phyloP scores from a whole-genome alignment of 495 filamentous ascomycete genomes.

The Aspergillus homomorphus region DNA sequence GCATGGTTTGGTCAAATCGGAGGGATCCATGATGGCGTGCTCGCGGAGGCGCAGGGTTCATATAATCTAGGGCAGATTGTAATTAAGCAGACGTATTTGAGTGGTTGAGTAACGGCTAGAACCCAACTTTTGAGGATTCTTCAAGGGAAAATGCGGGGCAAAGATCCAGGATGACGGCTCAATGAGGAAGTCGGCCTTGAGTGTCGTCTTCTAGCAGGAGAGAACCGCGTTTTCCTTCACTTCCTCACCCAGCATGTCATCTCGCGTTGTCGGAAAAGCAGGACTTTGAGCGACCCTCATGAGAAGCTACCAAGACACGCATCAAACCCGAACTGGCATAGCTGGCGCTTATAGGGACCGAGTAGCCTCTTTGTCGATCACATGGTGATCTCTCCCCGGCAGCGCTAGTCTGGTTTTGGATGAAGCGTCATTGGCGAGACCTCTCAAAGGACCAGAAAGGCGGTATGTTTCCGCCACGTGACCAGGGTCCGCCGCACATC shows the following conservation, averaged over 20 bases:
- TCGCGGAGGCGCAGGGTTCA: conserved; percentile 22
- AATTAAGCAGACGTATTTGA: not conserved
- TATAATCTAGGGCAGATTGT: not conserved
- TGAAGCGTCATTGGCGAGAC: conserved; percentile 5
- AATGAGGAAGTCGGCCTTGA: not conserved
- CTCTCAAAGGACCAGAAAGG: not conserved
- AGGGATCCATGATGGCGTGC: conserved; percentile 42
- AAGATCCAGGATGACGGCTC: not conserved
- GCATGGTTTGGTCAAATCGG: conserved; percentile 29
- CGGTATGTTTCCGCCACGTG: conserved; percentile 13
- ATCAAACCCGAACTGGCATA: not conserved
- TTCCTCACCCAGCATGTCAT: not conserved
- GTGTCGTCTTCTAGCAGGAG: not conserved
- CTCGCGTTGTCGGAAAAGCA: not conserved
- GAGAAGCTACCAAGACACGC: conserved; percentile 10
- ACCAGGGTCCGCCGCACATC: not conserved
- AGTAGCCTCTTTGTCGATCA: conserved; percentile 8
- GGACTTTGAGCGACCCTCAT: conserved; percentile 15
- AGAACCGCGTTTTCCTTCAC: not conserved
- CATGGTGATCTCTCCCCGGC: conserved; percentile 5
- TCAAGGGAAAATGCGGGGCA: not conserved
- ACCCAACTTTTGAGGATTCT: conserved; percentile 14
- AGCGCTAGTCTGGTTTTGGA: conserved; percentile 1
- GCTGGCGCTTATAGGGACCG: not conserved
- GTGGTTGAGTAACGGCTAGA: not conserved